A percentile compares a stretch with the other conserved stretches of the same genome.
Conservation (phyloP, 1,284 basidiomycete genomes). For the Leccinum fallax region DNA sequence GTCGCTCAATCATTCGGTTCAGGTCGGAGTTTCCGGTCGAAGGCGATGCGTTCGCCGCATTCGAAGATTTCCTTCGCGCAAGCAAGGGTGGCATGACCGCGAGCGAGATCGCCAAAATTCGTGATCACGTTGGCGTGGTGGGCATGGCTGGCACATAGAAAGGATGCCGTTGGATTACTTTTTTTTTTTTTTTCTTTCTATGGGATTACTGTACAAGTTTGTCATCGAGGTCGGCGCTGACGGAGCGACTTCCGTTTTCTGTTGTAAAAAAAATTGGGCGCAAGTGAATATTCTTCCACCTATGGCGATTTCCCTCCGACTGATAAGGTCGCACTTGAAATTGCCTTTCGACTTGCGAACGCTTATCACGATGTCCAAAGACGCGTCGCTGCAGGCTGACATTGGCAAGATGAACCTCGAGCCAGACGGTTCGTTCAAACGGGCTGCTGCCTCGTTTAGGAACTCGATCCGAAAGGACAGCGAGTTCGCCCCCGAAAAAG, state of each 20-base stretch:
- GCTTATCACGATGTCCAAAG: conserved; percentile 27
- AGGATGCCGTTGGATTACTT: conserved; percentile 6
- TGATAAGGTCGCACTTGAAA: conserved; percentile 9
- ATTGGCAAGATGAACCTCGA: conserved; percentile 66
- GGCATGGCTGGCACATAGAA: conserved; percentile 75
- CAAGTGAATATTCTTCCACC: conserved; percentile 10
- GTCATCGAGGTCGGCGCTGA: conserved; percentile 11
- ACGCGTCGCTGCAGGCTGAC: conserved; percentile 49
- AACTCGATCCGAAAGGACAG: conserved; percentile 72
- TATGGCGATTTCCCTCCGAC: conserved; percentile 16
- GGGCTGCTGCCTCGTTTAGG: conserved; percentile 75
- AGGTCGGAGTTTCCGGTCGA: conserved; percentile 60
- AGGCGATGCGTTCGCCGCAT: conserved; percentile 60
- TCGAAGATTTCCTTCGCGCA: conserved; percentile 75
- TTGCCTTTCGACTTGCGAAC: background rate
- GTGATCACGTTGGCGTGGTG: conserved; percentile 71
- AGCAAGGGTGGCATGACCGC: conserved; percentile 70
- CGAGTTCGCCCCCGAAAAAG: conserved; percentile 81
- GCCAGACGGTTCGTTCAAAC: conserved; percentile 82
- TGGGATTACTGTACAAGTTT: conserved; percentile 17
- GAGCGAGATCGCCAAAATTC: conserved; percentile 77
- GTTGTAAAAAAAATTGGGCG: background rate
- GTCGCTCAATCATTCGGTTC: conserved; percentile 15
- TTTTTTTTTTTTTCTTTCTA: background rate
- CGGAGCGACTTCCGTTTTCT: background rate